phyloP scores from a whole-genome alignment of 768 basidiomycete genomes.

The Podaxis mareebaensis region DNA sequence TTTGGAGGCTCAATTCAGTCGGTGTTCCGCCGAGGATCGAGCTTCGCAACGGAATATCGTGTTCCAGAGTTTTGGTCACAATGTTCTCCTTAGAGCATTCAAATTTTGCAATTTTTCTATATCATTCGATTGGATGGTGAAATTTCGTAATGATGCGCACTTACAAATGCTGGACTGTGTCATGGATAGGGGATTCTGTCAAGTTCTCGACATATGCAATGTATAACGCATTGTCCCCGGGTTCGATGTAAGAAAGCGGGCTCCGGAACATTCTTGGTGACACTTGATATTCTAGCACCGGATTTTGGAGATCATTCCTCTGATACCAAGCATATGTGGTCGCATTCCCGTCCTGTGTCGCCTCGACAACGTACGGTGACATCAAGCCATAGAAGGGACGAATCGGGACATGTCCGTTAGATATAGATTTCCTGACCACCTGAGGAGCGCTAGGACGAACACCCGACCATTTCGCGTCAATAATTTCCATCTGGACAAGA shows the following conservation, averaged over 20 bases:
- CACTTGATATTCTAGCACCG: not conserved
- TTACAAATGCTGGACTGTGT: not conserved
- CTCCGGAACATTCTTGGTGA: not conserved
- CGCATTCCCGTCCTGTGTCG: not conserved
- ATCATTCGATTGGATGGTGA: not conserved
- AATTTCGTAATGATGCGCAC: not conserved
- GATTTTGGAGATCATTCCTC: not conserved
- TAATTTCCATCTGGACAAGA: constrained; percentile 8
- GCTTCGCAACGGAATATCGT: not conserved
- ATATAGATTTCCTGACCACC: not conserved
- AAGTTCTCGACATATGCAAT: not conserved
- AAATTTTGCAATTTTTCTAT: constrained; percentile 5
- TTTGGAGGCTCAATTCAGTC: not conserved
- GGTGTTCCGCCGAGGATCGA: not conserved
- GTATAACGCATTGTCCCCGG: not conserved
- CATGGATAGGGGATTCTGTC: not conserved
- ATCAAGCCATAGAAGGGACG: not conserved
- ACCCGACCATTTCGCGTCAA: constrained; percentile 10
- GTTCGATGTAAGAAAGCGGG: not conserved
- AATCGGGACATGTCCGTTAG: no score
- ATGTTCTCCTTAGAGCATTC: not conserved
- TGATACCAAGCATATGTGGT: not conserved
- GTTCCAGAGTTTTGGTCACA: constrained; percentile 1
- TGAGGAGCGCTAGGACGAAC: not conserved
- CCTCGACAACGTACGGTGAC: not conserved